Base-by-base conservation (phyloP, 495 filamentous ascomycete genomes). In the Penicillium angulare region DNA sequence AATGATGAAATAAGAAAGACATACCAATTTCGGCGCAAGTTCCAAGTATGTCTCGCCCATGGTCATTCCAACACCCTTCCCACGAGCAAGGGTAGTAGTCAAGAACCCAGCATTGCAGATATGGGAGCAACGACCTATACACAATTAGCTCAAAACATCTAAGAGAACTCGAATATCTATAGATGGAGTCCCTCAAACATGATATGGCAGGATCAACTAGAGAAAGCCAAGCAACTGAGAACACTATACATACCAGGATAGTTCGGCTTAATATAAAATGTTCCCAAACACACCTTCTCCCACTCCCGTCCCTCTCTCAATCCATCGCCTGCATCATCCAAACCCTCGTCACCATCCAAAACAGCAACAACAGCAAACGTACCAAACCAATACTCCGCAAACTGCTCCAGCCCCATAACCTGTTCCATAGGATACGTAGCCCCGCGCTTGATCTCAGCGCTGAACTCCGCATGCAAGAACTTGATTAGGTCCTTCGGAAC, bases 261-360 rank as follows among this genome's bases (percentile, higher is more conserved):
- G 74, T 98, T 97, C 31, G 93, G 92, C 74, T 96, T 97, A 65
- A 96, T 84, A 76, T 96, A 98, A 65, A 97, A 98, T 60, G 89
- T 96, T 29, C 93, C 93, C 55, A 97, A 71, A 66, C 92, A 96
- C 57, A 86, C 77, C 52, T 76, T 83, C 53, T 84, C 79, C 93
- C 93, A 98, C 63, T 95, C 84, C 56, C 80, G 77, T 0, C 76
- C 79, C 46, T 74, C 66, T 21, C 49, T 45, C 27, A 82, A 32
- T 7, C 57, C 56, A 16, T 52, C 39, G 12, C 27, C 41, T 35
- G 24, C 36, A 31, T 16, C 55, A 17, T 51, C 42, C 10, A 32
- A 40, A 36, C 20, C 41, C 23, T 17, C 40, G 21, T 51, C 59
- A 77, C 75, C 79, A 12, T 88, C 90, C 3, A 92, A 71, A 2